Evolutionary conservation across 164 flowering plant species (phyloP), one percentile per base, ranked within the genome.

Genomic region (Vitis labrusca): DNA sequence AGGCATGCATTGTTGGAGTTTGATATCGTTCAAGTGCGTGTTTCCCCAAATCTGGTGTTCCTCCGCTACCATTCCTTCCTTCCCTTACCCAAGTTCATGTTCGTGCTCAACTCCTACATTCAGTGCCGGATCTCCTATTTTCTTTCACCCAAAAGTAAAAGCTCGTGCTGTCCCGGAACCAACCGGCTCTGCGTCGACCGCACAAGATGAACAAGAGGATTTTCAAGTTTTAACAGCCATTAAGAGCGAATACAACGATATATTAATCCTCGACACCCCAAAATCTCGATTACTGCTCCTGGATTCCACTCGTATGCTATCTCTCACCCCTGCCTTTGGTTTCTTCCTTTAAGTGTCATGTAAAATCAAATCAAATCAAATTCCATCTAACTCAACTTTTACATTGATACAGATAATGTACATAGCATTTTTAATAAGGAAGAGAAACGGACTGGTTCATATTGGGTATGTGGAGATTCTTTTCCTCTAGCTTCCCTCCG

Each of bases 381-480:
- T 0, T 61, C 9, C 44, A 15, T 72, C 50, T 50, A 11, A 16
- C 16, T 58, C 17, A 27, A 11, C 64, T 50, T 30, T 53, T 58
- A 63, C 52, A 5, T 44, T 71, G 71, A 5, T 75, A 86, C 87
- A 90, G 93, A 83, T 63, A 88, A 86, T 78, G 81, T 92, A 29
- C 98, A 92, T 67, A 90, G 94, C 84, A 75, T 92, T 64, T 53
- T 81, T 52, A 76, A 81, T 65, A 88, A 86, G 77, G 88, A 61
- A 50, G 67, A 76, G 58, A 85, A 84, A 72, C 89, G 92, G 94
- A 90, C 96, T 51, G 85, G 77, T 62, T 85, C 91, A 14, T 92
- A 92, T 59, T 92, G 98, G 98, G 94, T 90, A 86, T 60, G 78
- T 27, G 14, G 67, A 63, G 44, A 11, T 65, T 67, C 58, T 64